Conservation (phyloP, 2,329 filamentous ascomycete genomes). For the Nemania diffusa region DNA sequence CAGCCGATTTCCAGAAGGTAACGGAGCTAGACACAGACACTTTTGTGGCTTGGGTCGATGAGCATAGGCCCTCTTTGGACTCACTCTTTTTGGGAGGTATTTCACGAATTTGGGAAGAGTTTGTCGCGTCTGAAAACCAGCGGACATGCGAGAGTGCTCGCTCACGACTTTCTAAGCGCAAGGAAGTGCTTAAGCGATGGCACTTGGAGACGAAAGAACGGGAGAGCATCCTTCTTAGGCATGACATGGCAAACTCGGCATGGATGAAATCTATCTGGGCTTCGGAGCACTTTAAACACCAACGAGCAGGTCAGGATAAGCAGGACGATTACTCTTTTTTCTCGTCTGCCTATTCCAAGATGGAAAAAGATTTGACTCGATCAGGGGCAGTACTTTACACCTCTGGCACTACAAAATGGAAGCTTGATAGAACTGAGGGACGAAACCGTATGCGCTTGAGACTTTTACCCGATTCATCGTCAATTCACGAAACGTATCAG, state of each 20-base stretch:
- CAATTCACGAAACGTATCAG: slow-evolving; percentile 78
- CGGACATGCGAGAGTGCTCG: slow-evolving; percentile 80
- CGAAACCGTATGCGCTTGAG: slow-evolving; percentile 94
- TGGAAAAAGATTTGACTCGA: slow-evolving; percentile 80
- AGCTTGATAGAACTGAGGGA: slow-evolving; percentile 93
- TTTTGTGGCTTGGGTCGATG: slow-evolving; percentile 89
- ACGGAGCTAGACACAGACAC: slow-evolving; percentile 89
- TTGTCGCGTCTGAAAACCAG: slow-evolving; percentile 83
- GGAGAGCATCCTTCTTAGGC: slow-evolving; percentile 79
- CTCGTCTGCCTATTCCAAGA: slow-evolving; percentile 77
- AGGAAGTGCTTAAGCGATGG: slow-evolving; percentile 86
- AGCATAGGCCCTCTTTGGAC: slow-evolving; percentile 81
- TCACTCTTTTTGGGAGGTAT: slow-evolving; percentile 83
- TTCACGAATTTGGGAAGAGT: slow-evolving; percentile 87
- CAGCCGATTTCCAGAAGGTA: slow-evolving; percentile 81
- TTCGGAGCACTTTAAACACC: slow-evolving; percentile 91
- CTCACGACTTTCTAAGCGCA: slow-evolving; percentile 76
- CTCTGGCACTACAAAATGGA: slow-evolving; percentile 77
- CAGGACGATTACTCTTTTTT: slow-evolving; percentile 88
- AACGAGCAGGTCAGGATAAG: slow-evolving; percentile 88
- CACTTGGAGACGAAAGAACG: slow-evolving; percentile 72
- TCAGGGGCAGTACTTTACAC: slow-evolving; percentile 84
- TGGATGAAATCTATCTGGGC: slow-evolving; percentile 97
- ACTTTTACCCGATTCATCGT: slow-evolving; percentile 79
- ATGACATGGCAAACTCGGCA: slow-evolving; percentile 85